phyloP scores from a whole-genome alignment of 2,329 filamentous ascomycete species.

The Hypomyces perniciosus region DNA sequence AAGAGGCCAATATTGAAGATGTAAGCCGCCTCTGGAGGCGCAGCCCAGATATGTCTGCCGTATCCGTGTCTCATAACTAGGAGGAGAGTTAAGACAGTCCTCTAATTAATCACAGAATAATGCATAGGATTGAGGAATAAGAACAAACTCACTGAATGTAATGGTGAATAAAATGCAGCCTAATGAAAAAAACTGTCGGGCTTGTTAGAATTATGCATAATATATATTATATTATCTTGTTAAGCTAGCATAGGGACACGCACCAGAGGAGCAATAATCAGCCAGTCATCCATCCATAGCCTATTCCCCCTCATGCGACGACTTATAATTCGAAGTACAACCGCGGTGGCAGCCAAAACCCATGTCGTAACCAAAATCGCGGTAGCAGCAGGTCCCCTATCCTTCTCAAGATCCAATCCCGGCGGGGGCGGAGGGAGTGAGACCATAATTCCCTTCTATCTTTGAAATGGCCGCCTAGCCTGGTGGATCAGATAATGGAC shows the following conservation, averaged over 20 bases:
- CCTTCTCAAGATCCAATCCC: constrained; percentile 18
- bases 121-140: background rate
- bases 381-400: constrained; percentile 15
- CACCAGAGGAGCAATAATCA: constrained; percentile 21
- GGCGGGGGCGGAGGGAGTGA: constrained; percentile 11
- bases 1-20: constrained; percentile 19
- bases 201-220: background rate
- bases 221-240: background rate
- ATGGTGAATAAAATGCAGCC: constrained; percentile 14
- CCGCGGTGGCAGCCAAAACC: constrained; percentile 13
- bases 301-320: constrained; percentile 15
- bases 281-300: constrained; percentile 23
- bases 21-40: constrained; percentile 13
- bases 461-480: too few relatives aligned
- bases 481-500: background rate
- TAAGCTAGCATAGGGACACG: background rate
- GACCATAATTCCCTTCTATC: background rate
- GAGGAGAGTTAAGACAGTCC: background rate
- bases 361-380: constrained; percentile 13
- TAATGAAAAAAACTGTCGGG: constrained; percentile 7
- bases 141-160: constrained; percentile 15
- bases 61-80: constrained; percentile 18
- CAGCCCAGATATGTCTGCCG: constrained; percentile 20
- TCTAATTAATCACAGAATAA: too few relatives aligned
- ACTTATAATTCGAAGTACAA: constrained; percentile 17